Evolutionary conservation across 371 early-diverging fungal genomes (phyloP).

Genomic region (Batkoa obscura): DNA sequence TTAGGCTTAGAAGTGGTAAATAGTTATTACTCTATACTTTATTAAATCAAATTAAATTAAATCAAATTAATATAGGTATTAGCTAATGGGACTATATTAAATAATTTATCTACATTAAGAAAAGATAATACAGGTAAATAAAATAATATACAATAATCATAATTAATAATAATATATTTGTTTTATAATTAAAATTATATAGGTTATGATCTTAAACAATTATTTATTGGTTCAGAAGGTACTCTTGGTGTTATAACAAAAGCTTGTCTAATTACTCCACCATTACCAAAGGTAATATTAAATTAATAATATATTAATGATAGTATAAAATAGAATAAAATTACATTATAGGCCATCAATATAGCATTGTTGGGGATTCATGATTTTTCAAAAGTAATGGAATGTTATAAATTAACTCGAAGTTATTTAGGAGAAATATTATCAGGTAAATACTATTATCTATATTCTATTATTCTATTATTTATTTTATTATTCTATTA

Average conservation of each 20-base stretch:
- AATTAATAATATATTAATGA: not conserved
- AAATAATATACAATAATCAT: not conserved
- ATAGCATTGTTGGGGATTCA: slow-evolving; percentile 53
- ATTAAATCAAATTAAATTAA: not conserved
- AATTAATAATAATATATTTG: too few species aligned
- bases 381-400: too few species aligned
- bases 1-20: slow-evolving; percentile 61
- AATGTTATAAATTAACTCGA: slow-evolving; percentile 53
- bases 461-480: not conserved
- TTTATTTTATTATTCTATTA: too few species aligned
- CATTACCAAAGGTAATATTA: slow-evolving; percentile 19
- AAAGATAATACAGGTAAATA: slow-evolving; percentile 55
- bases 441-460: slow-evolving; percentile 27
- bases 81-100: slow-evolving; percentile 73
- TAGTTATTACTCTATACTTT: not conserved
- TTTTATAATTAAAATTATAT: not conserved
- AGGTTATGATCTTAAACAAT: slow-evolving; percentile 84
- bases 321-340: too few species aligned
- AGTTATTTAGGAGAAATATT: slow-evolving; percentile 72
- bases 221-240: slow-evolving; percentile 94
- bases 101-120: slow-evolving; percentile 53
- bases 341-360: slow-evolving; percentile 27
- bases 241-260: slow-evolving; percentile 82
- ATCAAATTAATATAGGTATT: slow-evolving; percentile 34
- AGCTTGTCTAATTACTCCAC: slow-evolving; percentile 62